Conservation (phyloP, 2,329 filamentous ascomycete genomes). For the Nemania sp. region DNA sequence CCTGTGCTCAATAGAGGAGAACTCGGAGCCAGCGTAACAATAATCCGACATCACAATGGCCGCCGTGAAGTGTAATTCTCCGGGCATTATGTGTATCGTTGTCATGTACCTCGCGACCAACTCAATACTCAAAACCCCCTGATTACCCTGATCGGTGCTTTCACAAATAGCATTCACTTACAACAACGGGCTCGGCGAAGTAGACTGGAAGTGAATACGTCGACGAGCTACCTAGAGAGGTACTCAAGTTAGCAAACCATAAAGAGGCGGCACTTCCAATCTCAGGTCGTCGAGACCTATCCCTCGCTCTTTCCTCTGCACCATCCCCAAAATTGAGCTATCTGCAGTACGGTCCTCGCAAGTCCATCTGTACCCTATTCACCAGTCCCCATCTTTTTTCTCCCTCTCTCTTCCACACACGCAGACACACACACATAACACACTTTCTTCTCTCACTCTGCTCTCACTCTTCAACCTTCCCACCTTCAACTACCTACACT, state of each 20-base stretch:
- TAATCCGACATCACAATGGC: constrained; percentile 31
- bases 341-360: constrained; percentile 10
- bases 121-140: constrained; percentile 8
- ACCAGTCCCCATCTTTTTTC: constrained; percentile 22
- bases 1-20: constrained; percentile 4
- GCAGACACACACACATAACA: not conserved
- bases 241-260: not conserved
- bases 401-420: not conserved
- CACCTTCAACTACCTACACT: too few relatives aligned
- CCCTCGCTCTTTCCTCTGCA: constrained; percentile 2
- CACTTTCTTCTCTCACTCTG: not conserved
- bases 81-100: too few relatives aligned
- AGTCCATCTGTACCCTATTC: constrained; percentile 10
- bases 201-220: not conserved
- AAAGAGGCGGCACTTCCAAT: constrained; percentile 16
- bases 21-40: constrained; percentile 28
- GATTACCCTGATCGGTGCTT: too few relatives aligned
- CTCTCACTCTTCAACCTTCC: too few relatives aligned
- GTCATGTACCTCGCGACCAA: constrained; percentile 6
- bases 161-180: too few relatives aligned
- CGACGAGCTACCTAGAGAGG: not conserved
- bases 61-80: constrained; percentile 1
- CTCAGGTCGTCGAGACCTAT: constrained; percentile 9
- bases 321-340: constrained; percentile 20
- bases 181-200: constrained; percentile 5